These are phyloP conservation scores for Copromyces sp. DNA, from an alignment of 495 filamentous ascomycete species.

Conservation along the genomic window DNA sequence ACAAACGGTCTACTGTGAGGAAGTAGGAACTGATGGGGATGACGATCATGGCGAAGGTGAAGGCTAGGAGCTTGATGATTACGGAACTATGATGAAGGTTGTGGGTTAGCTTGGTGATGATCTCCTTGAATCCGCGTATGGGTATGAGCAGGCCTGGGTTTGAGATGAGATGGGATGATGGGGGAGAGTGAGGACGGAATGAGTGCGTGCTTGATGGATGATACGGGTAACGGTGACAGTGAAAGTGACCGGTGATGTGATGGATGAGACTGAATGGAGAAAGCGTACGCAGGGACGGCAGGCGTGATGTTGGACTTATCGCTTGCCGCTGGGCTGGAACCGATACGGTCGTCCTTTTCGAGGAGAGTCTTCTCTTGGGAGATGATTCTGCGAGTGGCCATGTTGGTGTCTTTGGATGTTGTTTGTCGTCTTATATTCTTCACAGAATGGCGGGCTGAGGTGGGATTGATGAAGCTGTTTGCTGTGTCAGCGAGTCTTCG, in stretches of 20 bases:
- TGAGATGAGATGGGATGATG: not conserved
- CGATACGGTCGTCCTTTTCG: conserved; percentile 41
- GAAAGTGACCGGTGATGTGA: not conserved
- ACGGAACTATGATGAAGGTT: conserved; percentile 49
- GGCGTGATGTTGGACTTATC: conserved; percentile 46
- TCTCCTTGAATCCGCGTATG: not conserved
- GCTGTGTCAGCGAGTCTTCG: not conserved
- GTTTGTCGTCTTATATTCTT: not conserved
- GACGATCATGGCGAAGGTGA: conserved; percentile 84
- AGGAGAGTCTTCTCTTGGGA: conserved; percentile 43
- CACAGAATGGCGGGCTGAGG: not conserved
- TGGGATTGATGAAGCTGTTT: not conserved
- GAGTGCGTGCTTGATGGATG: not conserved
- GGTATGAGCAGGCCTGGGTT: not conserved
- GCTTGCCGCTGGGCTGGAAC: conserved; percentile 22
- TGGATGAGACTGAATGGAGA: not conserved
- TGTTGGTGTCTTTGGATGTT: conserved; percentile 12
- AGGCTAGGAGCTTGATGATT: conserved; percentile 79
- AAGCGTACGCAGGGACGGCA: conserved; percentile 62
- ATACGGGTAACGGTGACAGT: not conserved
- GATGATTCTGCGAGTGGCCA: conserved; percentile 50
- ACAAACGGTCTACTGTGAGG: conserved; percentile 62
- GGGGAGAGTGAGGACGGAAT: not conserved
- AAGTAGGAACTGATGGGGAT: conserved; percentile 83
- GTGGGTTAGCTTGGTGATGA: conserved; percentile 4